These are phyloP conservation scores for Arachnopeziza araneosa DNA, from an alignment of 2,329 filamentous ascomycete species.

Conservation along the genomic window DNA sequence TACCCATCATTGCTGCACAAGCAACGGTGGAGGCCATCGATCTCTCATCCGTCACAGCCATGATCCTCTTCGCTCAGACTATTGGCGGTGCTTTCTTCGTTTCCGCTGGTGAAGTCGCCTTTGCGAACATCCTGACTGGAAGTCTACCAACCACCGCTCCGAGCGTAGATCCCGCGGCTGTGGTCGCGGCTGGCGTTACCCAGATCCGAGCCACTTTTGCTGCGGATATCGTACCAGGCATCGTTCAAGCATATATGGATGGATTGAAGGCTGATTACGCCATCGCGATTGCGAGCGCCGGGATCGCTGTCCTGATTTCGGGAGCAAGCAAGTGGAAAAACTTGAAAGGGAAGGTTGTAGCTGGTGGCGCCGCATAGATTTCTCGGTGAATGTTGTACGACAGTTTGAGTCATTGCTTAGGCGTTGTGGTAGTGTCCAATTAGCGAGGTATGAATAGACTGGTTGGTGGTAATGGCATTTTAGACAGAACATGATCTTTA, in stretches of 20 bases:
- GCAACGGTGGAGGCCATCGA: conserved; percentile 36
- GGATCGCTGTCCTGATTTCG: conserved; percentile 34
- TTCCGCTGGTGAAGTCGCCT: conserved; percentile 42
- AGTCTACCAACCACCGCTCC: conserved; percentile 33
- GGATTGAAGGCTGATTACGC: conserved; percentile 60
- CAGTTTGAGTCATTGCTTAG: not conserved
- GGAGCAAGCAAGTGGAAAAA: conserved; percentile 34
- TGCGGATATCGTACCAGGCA: conserved; percentile 41
- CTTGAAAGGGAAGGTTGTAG: conserved; percentile 24
- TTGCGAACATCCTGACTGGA: conserved; percentile 40
- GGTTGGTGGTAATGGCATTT: too few species aligned
- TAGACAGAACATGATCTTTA: too few species aligned
- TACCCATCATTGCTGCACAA: conserved; percentile 34
- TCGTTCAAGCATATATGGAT: conserved; percentile 57
- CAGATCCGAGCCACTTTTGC: conserved; percentile 49
- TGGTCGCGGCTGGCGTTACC: conserved; percentile 45
- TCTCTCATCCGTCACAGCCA: conserved; percentile 42
- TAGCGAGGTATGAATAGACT: too few species aligned
- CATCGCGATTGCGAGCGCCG: conserved; percentile 45
- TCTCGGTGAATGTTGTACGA: not conserved
- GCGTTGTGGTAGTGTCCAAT: too few species aligned
- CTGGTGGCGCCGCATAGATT: conserved; percentile 20
- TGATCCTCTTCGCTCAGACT: conserved; percentile 42
- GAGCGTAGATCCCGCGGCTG: conserved; percentile 31
- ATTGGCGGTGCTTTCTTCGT: conserved; percentile 47